These are phyloP conservation scores for Cicer pinnatifidum DNA, from an alignment of 306 rosid genomes.

Conservation along the genomic window DNA sequence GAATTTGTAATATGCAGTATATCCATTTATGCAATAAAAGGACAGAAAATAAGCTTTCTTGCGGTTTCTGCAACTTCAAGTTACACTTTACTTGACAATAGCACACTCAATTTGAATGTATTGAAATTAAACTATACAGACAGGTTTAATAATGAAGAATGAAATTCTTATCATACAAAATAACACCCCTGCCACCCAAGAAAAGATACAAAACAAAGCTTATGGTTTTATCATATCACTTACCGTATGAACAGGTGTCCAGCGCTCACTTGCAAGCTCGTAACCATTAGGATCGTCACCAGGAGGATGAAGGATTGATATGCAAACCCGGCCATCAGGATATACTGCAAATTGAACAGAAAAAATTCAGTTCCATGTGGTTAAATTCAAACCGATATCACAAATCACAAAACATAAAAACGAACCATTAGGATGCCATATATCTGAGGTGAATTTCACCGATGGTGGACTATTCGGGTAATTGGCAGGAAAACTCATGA, in stretches of 20 bases:
- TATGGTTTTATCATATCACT: slow-evolving; percentile 18
- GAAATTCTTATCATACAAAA: neutral
- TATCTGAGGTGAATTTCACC: slow-evolving; percentile 82
- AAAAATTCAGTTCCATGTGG: slow-evolving; percentile 33
- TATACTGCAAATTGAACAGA: slow-evolving; percentile 65
- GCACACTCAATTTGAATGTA: neutral
- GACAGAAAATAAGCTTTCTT: slow-evolving; percentile 11
- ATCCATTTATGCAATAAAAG: slow-evolving; percentile 17
- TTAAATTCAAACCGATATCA: slow-evolving; percentile 13
- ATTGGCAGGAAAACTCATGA: slow-evolving; percentile 90
- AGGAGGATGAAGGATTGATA: slow-evolving; percentile 97
- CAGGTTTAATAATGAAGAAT: neutral
- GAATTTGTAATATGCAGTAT: slow-evolving; percentile 13
- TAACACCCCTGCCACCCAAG: neutral
- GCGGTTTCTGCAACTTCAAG: slow-evolving; percentile 33
- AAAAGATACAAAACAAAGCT: neutral
- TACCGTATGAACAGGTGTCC: slow-evolving; percentile 99
- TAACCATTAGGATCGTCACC: slow-evolving; percentile 99
- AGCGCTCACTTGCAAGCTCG: slow-evolving; percentile 98
- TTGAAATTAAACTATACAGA: neutral
- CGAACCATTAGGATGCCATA: slow-evolving; percentile 98
- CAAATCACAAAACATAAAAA: slow-evolving; percentile 1
- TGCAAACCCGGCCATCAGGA: slow-evolving; percentile 98
- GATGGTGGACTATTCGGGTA: slow-evolving; percentile 97
- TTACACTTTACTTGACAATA: neutral